These are phyloP conservation scores for Mortierella sp. DNA, from an alignment of 371 early-diverging fungal species.

Conservation along the genomic window DNA sequence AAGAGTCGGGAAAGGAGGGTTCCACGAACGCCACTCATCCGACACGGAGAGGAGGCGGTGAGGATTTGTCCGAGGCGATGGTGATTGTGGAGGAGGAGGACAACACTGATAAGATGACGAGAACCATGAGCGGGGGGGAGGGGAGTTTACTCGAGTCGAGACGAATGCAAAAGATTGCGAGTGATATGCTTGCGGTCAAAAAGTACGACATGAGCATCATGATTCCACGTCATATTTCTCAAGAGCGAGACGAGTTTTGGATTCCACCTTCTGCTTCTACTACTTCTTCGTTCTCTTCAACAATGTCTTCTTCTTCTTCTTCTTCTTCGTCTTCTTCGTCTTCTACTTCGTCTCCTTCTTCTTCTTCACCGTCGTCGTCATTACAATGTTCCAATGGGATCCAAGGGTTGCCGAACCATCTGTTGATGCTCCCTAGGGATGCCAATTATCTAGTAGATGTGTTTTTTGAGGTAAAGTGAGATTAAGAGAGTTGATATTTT, in stretches of 20 bases:
- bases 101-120: neutral
- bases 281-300: neutral
- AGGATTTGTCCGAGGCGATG: no score
- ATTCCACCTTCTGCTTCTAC: neutral
- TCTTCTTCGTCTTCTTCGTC: neutral
- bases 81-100: neutral
- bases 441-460: neutral
- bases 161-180: conserved; percentile 2
- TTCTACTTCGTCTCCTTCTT: no score
- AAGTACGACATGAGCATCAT: neutral
- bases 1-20: neutral
- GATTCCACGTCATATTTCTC: neutral
- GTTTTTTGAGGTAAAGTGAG: neutral
- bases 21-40: neutral
- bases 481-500: neutral
- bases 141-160: neutral
- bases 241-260: neutral
- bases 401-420: neutral
- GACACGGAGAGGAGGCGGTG: neutral
- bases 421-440: neutral
- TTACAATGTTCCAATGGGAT: no score
- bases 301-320: neutral
- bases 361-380: no score
- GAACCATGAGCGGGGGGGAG: neutral
- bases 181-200: neutral